Evolutionary conservation across 1,284 basidiomycete species (phyloP).

Genomic region (Melampsora larici-populina): DNA sequence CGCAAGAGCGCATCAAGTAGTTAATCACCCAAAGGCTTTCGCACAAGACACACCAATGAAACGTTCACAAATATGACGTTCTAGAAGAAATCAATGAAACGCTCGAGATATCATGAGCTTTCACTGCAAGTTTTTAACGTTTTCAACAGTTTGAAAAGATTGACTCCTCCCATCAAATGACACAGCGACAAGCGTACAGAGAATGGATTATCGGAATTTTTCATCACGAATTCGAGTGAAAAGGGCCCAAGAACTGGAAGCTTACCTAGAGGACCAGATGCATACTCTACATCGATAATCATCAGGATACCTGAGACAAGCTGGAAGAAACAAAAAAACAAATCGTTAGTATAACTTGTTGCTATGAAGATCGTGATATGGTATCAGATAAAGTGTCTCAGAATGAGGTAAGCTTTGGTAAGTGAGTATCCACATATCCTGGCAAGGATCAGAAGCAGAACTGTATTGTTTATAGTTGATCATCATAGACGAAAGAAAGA

Average conservation of each 20-base stretch:
- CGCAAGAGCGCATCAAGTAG: no score
- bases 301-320: no score
- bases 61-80: background rate
- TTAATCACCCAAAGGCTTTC: background rate
- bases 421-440: background rate
- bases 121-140: background rate
- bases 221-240: background rate
- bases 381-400: background rate
- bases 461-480: background rate
- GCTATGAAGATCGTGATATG: no score
- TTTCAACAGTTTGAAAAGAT: background rate
- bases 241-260: background rate
- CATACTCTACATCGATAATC: no score
- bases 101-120: background rate
- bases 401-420: constrained; percentile 7
- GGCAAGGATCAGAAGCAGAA: constrained; percentile 7
- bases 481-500: background rate
- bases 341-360: background rate
- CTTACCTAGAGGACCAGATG: no score
- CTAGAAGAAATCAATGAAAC: background rate
- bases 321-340: background rate
- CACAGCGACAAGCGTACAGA: background rate
- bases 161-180: background rate
- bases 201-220: constrained; percentile 10
- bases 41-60: background rate